Percentiles rank a stretch among this genome's conserved stretches.
Conservation (phyloP, 371 early-diverging fungal genomes). For the Thermomucor indicae-seudaticae region DNA sequence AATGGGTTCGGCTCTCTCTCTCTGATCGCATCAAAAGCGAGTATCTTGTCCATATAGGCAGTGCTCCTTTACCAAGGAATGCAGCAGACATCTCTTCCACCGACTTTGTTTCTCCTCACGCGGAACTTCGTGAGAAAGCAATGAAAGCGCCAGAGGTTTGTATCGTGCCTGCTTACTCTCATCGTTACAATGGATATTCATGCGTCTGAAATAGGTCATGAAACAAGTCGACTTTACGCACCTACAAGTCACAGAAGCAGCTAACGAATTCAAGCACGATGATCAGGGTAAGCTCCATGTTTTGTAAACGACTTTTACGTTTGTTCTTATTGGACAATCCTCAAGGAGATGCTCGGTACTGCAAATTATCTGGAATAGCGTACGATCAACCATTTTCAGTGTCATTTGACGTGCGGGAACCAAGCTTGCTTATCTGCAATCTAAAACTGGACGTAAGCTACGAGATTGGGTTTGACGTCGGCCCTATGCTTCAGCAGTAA, state of each 20-base stretch:
- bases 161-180: not conserved
- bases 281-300: not conserved
- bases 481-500: slow-evolving; percentile 24
- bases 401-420: slow-evolving; percentile 21
- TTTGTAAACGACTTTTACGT: too few species aligned
- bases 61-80: slow-evolving; percentile 15
- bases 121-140: slow-evolving; percentile 20
- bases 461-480: slow-evolving; percentile 24
- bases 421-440: slow-evolving; percentile 13
- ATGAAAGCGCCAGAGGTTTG: slow-evolving; percentile 13
- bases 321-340: too few species aligned
- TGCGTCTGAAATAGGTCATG: slow-evolving; percentile 8
- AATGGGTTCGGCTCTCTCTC: too few species aligned
- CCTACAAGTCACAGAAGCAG: not conserved
- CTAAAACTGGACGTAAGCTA: slow-evolving; percentile 21
- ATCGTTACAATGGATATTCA: not conserved
- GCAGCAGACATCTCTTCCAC: slow-evolving; percentile 20
- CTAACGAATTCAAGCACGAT: not conserved
- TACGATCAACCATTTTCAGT: slow-evolving; percentile 18
- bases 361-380: slow-evolving; percentile 20
- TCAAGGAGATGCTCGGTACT: slow-evolving; percentile 8
- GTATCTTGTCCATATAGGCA: slow-evolving; percentile 24
- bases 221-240: slow-evolving; percentile 12
- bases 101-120: slow-evolving; percentile 20
- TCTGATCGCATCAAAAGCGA: too few species aligned